Evolutionary conservation across 73 alveolate genomes (phyloP).

Genomic region (Paramecium bursaria): DNA sequence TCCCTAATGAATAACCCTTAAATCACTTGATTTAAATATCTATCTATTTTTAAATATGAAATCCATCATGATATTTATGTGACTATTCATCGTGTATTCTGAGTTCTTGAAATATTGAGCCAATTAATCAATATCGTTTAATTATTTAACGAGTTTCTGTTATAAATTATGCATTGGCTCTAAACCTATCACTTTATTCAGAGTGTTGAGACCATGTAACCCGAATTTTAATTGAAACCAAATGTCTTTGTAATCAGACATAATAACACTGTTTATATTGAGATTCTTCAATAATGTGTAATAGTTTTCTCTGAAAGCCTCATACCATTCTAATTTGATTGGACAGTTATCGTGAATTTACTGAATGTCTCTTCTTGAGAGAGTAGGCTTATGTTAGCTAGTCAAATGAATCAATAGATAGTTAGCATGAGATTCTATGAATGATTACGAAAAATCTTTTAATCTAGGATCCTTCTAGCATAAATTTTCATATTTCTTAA

Average conservation of each 20-base stretch:
- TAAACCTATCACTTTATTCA: neutral
- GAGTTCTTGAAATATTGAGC: slow-evolving; percentile 3
- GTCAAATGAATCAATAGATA: slow-evolving; percentile 6
- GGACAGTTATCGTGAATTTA: neutral
- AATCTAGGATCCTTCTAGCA: slow-evolving; percentile 14
- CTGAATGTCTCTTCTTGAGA: slow-evolving; percentile 4
- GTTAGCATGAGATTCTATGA: slow-evolving; percentile 14
- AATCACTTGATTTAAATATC: slow-evolving; percentile 30
- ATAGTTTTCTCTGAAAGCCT: slow-evolving; percentile 44
- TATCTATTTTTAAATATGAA: slow-evolving; percentile 2
- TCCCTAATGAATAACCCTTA: slow-evolving; percentile 32
- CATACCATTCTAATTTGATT: slow-evolving; percentile 32
- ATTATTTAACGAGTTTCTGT: neutral
- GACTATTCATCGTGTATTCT: slow-evolving; percentile 28
- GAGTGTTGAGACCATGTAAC: neutral
- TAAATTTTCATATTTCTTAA: slow-evolving; percentile 36
- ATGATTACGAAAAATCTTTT: neutral
- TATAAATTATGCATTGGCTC: neutral
- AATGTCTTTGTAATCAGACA: neutral
- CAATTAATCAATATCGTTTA: neutral
- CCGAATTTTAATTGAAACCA: slow-evolving; percentile 29
- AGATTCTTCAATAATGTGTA: neutral
- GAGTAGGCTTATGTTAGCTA: slow-evolving; percentile 7
- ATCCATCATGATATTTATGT: neutral
- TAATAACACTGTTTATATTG: neutral